phyloP scores from a whole-genome alignment of 305 asterid species.

The Fraxinus sp. region DNA sequence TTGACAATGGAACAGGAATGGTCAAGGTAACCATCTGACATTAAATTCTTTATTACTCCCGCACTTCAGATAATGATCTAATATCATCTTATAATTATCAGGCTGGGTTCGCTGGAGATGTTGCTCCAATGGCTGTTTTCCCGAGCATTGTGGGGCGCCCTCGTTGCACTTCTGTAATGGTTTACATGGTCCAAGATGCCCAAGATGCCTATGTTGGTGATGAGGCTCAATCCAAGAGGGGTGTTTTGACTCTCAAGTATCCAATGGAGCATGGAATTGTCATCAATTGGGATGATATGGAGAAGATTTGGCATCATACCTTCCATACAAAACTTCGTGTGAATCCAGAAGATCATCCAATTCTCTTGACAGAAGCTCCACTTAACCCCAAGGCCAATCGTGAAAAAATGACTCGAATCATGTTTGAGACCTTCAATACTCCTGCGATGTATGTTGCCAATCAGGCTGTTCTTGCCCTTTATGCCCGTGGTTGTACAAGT shows the following conservation, averaged over 20 bases:
- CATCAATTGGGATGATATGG: too few relatives aligned
- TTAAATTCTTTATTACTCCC: too few relatives aligned
- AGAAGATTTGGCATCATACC: too few relatives aligned
- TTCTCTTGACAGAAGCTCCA: too few relatives aligned
- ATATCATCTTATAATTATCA: constrained; percentile 6
- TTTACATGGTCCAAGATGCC: constrained; percentile 44
- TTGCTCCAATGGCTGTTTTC: constrained; percentile 27
- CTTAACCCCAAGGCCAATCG: too few relatives aligned
- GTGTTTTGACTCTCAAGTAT: too few relatives aligned
- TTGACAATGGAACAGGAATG: constrained; percentile 65
- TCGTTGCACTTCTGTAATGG: constrained; percentile 57
- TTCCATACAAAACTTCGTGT: too few relatives aligned
- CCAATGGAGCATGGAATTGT: too few relatives aligned
- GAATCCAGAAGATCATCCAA: too few relatives aligned
- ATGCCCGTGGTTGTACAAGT: constrained; percentile 57
- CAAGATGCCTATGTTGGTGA: constrained; percentile 21
- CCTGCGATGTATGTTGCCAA: too few relatives aligned
- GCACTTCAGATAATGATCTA: neutral
- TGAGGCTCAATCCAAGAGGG: too few relatives aligned
- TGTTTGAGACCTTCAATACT: too few relatives aligned
- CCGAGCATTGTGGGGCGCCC: constrained; percentile 50
- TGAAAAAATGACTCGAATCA: constrained; percentile 20
- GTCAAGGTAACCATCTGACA: constrained; percentile 38
- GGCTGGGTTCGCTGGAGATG: constrained; percentile 61
- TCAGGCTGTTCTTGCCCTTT: constrained; percentile 32